These are phyloP conservation scores for Pinus albicaulis DNA, from an alignment of 75 land plant genomes.

Conservation along the genomic window DNA sequence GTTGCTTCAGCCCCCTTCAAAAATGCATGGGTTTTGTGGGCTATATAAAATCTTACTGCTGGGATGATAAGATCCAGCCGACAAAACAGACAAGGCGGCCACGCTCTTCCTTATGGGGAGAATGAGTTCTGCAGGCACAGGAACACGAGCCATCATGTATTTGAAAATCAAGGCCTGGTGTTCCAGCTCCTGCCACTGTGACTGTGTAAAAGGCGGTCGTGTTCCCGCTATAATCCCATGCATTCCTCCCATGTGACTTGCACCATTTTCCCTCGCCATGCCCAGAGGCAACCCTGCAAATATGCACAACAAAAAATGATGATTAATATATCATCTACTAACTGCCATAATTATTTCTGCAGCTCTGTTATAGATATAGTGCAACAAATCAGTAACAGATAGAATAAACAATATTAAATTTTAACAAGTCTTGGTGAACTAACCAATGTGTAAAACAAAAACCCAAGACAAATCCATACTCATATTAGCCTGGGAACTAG, in stretches of 20 bases:
- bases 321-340: too few relatives aligned
- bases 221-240: conserved; percentile 29
- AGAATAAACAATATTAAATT: too few relatives aligned
- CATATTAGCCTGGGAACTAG: too few relatives aligned
- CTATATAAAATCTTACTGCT: neutral
- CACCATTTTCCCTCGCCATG: neutral
- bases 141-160: conserved; percentile 69
- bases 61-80: conserved; percentile 1
- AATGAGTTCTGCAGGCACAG: conserved; percentile 70
- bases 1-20: too few relatives aligned
- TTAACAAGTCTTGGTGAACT: too few relatives aligned
- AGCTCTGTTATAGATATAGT: too few relatives aligned
- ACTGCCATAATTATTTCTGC: too few relatives aligned
- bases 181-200: conserved; percentile 90
- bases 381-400: too few relatives aligned
- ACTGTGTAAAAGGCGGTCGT: conserved; percentile 53
- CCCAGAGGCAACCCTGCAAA: neutral
- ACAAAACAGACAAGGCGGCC: conserved; percentile 11
- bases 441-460: too few relatives aligned
- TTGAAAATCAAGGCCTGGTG: conserved; percentile 95
- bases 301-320: neutral
- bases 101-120: conserved; percentile 54
- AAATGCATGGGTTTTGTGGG: too few relatives aligned
- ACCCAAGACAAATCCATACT: too few relatives aligned
- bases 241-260: conserved; percentile 9